A percentile compares a stretch with the other conserved stretches of the same genome.
Conservation (phyloP, 768 basidiomycete species). For the Lyophyllum semitale region DNA sequence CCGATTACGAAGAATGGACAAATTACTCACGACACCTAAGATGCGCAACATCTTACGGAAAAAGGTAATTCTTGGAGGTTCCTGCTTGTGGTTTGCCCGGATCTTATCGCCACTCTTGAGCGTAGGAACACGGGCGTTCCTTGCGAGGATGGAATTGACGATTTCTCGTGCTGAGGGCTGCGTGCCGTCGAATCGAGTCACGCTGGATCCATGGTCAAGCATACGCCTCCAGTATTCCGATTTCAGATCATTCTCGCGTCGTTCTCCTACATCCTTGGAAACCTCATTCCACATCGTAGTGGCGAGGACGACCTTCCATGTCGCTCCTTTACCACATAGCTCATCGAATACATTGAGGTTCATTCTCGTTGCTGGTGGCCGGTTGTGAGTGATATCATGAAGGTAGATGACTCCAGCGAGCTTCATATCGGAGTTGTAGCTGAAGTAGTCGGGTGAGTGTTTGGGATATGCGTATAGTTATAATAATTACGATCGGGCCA, state of each 20-base stretch:
- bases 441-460: background rate
- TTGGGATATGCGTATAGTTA: too few relatives aligned
- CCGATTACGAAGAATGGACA: too few relatives aligned
- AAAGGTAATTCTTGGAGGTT: too few relatives aligned
- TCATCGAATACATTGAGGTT: constrained; percentile 20
- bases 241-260: constrained; percentile 11
- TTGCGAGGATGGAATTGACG: constrained; percentile 16
- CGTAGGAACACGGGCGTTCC: too few relatives aligned
- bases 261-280: background rate
- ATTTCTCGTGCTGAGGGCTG: constrained; percentile 12
- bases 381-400: constrained; percentile 10
- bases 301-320: constrained; percentile 16
- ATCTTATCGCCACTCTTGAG: too few relatives aligned
- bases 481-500: background rate
- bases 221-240: constrained; percentile 11
- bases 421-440: constrained; percentile 17
- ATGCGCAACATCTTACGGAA: too few relatives aligned
- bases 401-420: constrained; percentile 19
- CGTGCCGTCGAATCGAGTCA: background rate
- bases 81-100: too few relatives aligned
- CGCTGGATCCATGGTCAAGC: constrained; percentile 5
- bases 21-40: too few relatives aligned
- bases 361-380: constrained; percentile 11
- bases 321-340: constrained; percentile 16
- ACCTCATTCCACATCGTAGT: constrained; percentile 16